These are phyloP conservation scores for Torulaspora gathmanii DNA, from an alignment of 805 yeast species.

Conservation along the genomic window DNA sequence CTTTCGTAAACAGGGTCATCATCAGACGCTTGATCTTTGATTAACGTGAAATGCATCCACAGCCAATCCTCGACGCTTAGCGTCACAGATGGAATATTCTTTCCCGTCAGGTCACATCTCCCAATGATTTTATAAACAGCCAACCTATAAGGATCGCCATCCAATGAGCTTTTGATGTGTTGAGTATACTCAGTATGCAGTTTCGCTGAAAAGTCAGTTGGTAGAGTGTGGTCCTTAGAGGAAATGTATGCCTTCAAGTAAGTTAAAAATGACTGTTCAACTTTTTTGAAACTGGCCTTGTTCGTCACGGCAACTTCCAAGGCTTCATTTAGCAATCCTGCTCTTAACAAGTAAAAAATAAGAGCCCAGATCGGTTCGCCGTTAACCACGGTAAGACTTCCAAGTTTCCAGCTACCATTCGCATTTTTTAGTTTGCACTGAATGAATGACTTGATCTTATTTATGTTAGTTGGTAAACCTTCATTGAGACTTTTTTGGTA, in stretches of 20 bases:
- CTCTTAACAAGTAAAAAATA: conserved; percentile 75
- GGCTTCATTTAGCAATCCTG: conserved; percentile 80
- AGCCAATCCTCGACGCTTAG: conserved; percentile 91
- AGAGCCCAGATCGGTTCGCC: conserved; percentile 94
- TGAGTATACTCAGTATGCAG: conserved; percentile 78
- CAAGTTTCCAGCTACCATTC: conserved; percentile 46
- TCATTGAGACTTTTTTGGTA: conserved; percentile 50
- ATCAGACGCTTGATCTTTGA: conserved; percentile 51
- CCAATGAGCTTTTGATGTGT: conserved; percentile 61
- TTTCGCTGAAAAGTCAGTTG: conserved; percentile 63
- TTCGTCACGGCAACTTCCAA: conserved; percentile 59
- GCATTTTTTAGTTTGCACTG: conserved; percentile 43
- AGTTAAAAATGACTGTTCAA: conserved; percentile 78
- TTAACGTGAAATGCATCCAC: conserved; percentile 83
- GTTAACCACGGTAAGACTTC: conserved; percentile 62
- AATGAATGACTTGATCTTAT: conserved; percentile 63
- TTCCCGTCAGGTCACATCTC: conserved; percentile 71
- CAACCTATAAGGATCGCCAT: conserved; percentile 83
- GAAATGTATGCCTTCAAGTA: conserved; percentile 69
- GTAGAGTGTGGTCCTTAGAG: conserved; percentile 49
- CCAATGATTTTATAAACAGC: conserved; percentile 90
- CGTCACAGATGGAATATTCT: conserved; percentile 63
- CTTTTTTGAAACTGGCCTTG: conserved; percentile 69
- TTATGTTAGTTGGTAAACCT: conserved; percentile 67
- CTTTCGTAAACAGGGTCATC: conserved; percentile 59